These are phyloP conservation scores for Emergomyces orientalis DNA, from an alignment of 2,329 filamentous ascomycete genomes.

Conservation along the genomic window DNA sequence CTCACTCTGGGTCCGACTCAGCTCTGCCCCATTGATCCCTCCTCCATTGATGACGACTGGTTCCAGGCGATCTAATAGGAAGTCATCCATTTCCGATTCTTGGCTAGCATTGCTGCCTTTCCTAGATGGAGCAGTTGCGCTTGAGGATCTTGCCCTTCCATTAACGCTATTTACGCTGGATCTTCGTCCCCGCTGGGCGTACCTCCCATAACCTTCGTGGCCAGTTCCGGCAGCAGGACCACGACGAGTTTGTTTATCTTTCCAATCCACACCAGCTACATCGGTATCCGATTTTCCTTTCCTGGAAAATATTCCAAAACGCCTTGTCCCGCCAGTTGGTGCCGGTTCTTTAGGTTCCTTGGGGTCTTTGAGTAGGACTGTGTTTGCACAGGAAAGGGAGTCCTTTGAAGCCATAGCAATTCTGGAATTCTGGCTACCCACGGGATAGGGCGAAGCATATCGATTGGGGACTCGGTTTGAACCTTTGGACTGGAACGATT, in stretches of 20 bases:
- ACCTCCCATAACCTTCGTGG: conserved; percentile 58
- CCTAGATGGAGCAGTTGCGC: conserved; percentile 31
- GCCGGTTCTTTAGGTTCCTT: conserved; percentile 25
- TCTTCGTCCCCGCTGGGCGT: conserved; percentile 38
- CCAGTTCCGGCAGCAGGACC: conserved; percentile 88
- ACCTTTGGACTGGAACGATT: conserved; percentile 30
- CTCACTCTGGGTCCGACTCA: conserved; percentile 33
- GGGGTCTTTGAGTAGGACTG: conserved; percentile 16
- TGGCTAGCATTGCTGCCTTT: conserved; percentile 36
- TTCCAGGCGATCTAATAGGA: conserved; percentile 38
- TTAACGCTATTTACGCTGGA: conserved; percentile 34
- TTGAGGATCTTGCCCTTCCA: conserved; percentile 34
- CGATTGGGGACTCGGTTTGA: conserved; percentile 23
- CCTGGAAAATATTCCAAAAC: conserved; percentile 70
- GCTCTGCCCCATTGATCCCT: conserved; percentile 26
- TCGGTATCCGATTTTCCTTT: conserved; percentile 57
- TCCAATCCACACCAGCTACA: conserved; percentile 42
- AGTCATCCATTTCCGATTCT: conserved; percentile 41
- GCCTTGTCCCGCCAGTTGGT: conserved; percentile 41
- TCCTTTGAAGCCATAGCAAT: conserved; percentile 3
- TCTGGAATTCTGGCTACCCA: conserved; percentile 21
- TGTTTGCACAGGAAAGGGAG: neutral
- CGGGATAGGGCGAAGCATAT: conserved; percentile 12
- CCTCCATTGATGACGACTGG: conserved; percentile 44
- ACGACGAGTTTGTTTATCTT: conserved; percentile 54